phyloP scores from a whole-genome alignment of 257 asterid genomes.

The Forsythia viridissima region DNA sequence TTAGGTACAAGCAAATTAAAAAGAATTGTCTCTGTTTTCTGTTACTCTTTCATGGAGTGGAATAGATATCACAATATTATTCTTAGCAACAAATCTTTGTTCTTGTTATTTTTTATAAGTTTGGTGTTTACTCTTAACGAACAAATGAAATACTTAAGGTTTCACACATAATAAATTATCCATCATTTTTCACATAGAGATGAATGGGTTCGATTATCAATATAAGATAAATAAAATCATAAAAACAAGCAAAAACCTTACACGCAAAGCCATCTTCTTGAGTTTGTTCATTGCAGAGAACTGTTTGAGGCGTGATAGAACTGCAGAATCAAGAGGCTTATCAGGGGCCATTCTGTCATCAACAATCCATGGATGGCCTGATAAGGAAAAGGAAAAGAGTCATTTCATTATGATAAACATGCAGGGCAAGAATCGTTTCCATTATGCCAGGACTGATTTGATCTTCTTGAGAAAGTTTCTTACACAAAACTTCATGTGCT shows the following conservation, averaged over 20 bases:
- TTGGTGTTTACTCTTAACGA: background rate
- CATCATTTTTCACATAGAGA: background rate
- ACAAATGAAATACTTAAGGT: background rate
- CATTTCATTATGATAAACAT: background rate
- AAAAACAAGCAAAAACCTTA: constrained; percentile 29
- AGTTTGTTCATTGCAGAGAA: constrained; percentile 89
- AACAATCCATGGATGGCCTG: constrained; percentile 85
- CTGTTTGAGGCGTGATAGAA: constrained; percentile 83
- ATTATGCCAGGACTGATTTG: background rate
- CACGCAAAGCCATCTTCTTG: constrained; percentile 87
- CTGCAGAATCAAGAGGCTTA: constrained; percentile 87
- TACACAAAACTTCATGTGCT: constrained; percentile 61
- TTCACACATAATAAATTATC: background rate
- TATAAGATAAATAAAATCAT: background rate
- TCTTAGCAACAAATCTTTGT: background rate
- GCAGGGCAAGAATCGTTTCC: background rate
- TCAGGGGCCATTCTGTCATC: constrained; percentile 80
- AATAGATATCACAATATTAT: background rate
- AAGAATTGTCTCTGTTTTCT: background rate
- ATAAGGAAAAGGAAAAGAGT: constrained; percentile 18
- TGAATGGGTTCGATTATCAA: background rate
- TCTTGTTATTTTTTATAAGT: background rate
- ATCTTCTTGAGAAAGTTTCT: constrained; percentile 20
- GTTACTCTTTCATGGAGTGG: background rate
- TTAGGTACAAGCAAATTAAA: background rate